phyloP scores from a whole-genome alignment of 2,329 filamentous ascomycete species.

The Aspergillus neotritici region DNA sequence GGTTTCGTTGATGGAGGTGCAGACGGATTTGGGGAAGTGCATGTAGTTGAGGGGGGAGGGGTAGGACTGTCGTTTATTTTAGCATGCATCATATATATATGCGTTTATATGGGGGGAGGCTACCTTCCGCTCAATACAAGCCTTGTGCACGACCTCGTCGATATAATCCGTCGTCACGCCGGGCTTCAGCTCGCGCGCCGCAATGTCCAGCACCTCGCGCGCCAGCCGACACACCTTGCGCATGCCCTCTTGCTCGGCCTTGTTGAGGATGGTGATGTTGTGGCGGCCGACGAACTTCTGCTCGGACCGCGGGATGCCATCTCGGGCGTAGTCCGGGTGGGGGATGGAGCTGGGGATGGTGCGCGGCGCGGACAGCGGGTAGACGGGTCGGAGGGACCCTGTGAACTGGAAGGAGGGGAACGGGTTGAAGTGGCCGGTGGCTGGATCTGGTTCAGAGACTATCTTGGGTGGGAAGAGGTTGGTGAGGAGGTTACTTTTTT shows the following conservation, averaged over 20 bases:
- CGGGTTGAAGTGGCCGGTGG: slow-evolving; percentile 82
- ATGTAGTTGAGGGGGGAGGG: slow-evolving; percentile 93
- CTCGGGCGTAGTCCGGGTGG: slow-evolving; percentile 79
- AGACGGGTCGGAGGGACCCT: slow-evolving; percentile 76
- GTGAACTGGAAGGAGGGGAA: slow-evolving; percentile 84
- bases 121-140: slow-evolving; percentile 87
- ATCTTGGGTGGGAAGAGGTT: slow-evolving; percentile 70
- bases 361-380: slow-evolving; percentile 69
- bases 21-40: slow-evolving; percentile 95
- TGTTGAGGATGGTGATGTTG: slow-evolving; percentile 76
- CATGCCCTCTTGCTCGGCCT: slow-evolving; percentile 80
- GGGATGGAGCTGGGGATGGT: slow-evolving; percentile 73
- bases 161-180: slow-evolving; percentile 94
- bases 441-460: slow-evolving; percentile 87
- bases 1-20: slow-evolving; percentile 92
- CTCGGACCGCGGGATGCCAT: slow-evolving; percentile 67
- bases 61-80: slow-evolving; percentile 81
- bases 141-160: slow-evolving; percentile 90
- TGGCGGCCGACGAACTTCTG: slow-evolving; percentile 63
- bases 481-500: slow-evolving; percentile 70
- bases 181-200: slow-evolving; percentile 75
- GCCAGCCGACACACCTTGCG: slow-evolving; percentile 82
- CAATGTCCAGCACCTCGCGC: slow-evolving; percentile 87
- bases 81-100: too few relatives aligned
- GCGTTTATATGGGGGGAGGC: slow-evolving; percentile 30